phyloP scores from a whole-genome alignment of 805 yeast species.

The Cyberlindnera americana region DNA sequence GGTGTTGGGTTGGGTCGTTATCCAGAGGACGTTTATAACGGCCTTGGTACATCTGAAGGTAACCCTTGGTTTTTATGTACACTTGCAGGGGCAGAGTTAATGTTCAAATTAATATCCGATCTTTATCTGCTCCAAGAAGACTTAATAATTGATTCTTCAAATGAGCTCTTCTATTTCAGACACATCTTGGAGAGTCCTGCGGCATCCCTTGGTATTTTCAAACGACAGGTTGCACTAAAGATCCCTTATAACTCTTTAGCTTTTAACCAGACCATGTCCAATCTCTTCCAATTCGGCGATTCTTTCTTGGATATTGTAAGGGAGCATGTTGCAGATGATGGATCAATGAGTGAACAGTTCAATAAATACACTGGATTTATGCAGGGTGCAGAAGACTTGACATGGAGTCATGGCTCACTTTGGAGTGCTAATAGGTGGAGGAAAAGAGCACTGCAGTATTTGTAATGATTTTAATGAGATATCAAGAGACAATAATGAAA shows the following conservation, averaged over 20 bases:
- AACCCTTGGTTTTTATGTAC: slow-evolving; percentile 93
- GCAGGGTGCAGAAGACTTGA: slow-evolving; percentile 83
- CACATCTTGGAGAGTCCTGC: slow-evolving; percentile 21
- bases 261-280: slow-evolving; percentile 42
- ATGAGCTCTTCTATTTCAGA: slow-evolving; percentile 32
- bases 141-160: slow-evolving; percentile 36
- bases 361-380: slow-evolving; percentile 75
- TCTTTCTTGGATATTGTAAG: slow-evolving; percentile 59
- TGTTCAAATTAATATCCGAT: slow-evolving; percentile 52
- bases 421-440: slow-evolving; percentile 71
- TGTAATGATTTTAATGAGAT: slow-evolving; percentile 3
- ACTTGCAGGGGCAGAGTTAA: slow-evolving; percentile 60
- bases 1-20: slow-evolving; percentile 82
- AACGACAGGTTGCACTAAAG: slow-evolving; percentile 8
- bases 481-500: too few relatives aligned
- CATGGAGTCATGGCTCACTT: slow-evolving; percentile 87
- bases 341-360: slow-evolving; percentile 86
- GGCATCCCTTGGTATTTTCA: slow-evolving; percentile 1
- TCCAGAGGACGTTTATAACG: slow-evolving; percentile 90
- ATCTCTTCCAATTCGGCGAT: slow-evolving; percentile 57
- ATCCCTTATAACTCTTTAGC: slow-evolving; percentile 35
- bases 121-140: slow-evolving; percentile 38
- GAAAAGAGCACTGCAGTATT: slow-evolving; percentile 33
- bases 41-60: slow-evolving; percentile 67
- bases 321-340: slow-evolving; percentile 59